phyloP scores from a whole-genome alignment of 495 filamentous ascomycete species.

The Aspergillus homomorphus region DNA sequence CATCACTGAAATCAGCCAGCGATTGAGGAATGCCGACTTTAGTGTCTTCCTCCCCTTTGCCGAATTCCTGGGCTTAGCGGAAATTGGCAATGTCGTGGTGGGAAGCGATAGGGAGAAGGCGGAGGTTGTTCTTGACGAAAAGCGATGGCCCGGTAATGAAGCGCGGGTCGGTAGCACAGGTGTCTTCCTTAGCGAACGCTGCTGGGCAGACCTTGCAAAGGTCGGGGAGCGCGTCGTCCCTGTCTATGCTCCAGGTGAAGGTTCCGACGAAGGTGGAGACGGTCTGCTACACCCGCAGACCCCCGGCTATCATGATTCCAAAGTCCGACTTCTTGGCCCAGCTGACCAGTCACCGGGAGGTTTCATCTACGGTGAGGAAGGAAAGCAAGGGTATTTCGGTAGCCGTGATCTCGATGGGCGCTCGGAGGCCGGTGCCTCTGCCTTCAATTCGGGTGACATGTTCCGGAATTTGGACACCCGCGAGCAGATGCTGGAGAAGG shows the following conservation, averaged over 20 bases:
- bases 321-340: conserved; percentile 63
- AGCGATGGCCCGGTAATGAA: conserved; percentile 88
- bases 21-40: conserved; percentile 88
- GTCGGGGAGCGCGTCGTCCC: conserved; percentile 63
- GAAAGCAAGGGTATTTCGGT: conserved; percentile 73
- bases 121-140: conserved; percentile 82
- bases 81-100: conserved; percentile 76
- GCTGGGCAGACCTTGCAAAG: conserved; percentile 86
- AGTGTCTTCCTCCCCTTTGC: conserved; percentile 93
- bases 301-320: conserved; percentile 60
- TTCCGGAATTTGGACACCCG: conserved; percentile 94
- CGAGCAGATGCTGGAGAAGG: conserved; percentile 92
- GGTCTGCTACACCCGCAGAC: conserved; percentile 35
- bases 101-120: conserved; percentile 92
- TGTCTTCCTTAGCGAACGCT: conserved; percentile 90
- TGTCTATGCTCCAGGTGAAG: conserved; percentile 44
- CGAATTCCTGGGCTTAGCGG: conserved; percentile 87
- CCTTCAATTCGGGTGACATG: conserved; percentile 91
- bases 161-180: conserved; percentile 87
- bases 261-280: conserved; percentile 48
- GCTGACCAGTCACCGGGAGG: conserved; percentile 56
- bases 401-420: conserved; percentile 77
- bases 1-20: conserved; percentile 93
- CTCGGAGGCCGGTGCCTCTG: conserved; percentile 86
- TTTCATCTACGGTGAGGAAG: conserved; percentile 69